Conservation (phyloP, 306 rosid species). For the Inga oerstediana region DNA sequence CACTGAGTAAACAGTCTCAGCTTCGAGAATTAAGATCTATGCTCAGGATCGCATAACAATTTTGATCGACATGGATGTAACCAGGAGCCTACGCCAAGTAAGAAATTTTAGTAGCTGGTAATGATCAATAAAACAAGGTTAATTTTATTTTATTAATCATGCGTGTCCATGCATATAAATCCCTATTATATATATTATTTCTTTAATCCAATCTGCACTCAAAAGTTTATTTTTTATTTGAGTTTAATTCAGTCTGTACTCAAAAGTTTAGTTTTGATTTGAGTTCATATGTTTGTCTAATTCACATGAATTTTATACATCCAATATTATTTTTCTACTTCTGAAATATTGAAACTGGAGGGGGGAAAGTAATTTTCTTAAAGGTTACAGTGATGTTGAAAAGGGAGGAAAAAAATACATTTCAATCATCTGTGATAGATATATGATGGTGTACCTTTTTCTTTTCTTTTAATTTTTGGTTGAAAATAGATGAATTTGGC, state of each 20-base stretch:
- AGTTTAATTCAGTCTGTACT: too few species aligned
- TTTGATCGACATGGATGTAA: background rate
- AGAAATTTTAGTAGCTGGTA: background rate
- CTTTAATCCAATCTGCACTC: too few species aligned
- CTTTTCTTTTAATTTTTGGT: too few species aligned
- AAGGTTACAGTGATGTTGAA: background rate
- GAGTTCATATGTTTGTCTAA: too few species aligned
- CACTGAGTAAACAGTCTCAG: background rate
- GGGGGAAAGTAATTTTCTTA: background rate
- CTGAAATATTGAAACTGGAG: too few species aligned
- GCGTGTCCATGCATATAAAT: too few species aligned
- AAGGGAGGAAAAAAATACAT: background rate
- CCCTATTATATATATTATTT: too few species aligned
- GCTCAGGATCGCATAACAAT: background rate
- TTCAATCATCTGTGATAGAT: background rate
- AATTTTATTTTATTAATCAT: background rate
- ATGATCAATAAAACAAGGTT: background rate
- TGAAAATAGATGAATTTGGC: background rate
- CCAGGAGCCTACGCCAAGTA: background rate
- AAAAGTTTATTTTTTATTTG: too few species aligned
- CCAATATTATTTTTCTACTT: too few species aligned
- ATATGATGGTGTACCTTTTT: background rate
- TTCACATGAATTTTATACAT: too few species aligned
- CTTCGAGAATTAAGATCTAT: background rate
- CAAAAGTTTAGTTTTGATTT: too few species aligned